Conservation (phyloP, 2,329 filamentous ascomycete genomes). For the Raffaelea albimanens region DNA sequence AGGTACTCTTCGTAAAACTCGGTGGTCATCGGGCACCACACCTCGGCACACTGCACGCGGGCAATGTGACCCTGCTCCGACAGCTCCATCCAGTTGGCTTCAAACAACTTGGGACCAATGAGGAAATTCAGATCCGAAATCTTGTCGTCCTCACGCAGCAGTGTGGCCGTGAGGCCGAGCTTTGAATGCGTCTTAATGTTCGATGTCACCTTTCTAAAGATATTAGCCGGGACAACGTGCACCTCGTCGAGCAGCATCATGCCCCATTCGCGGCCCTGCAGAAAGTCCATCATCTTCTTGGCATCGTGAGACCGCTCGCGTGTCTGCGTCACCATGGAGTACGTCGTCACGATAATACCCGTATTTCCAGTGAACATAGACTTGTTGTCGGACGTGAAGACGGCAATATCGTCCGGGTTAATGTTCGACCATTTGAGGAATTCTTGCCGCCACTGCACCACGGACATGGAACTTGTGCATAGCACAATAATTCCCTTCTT, state of each 20-base stretch:
- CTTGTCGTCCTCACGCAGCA: slow-evolving; percentile 95
- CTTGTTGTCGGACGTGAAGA: slow-evolving; percentile 93
- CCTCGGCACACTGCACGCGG: slow-evolving; percentile 93
- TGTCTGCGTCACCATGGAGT: slow-evolving; percentile 96
- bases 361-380: slow-evolving; percentile 74
- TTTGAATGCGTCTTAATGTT: slow-evolving; percentile 93
- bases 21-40: slow-evolving; percentile 98
- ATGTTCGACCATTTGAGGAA: slow-evolving; percentile 98
- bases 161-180: slow-evolving; percentile 83
- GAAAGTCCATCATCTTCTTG: slow-evolving; percentile 95
- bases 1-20: slow-evolving; percentile 97
- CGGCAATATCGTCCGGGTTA: slow-evolving; percentile 81
- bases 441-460: slow-evolving; percentile 91
- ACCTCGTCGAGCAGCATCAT: slow-evolving; percentile 96
- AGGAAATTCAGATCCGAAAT: slow-evolving; percentile 96
- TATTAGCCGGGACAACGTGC: slow-evolving; percentile 92
- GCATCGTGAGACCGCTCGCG: slow-evolving; percentile 83
- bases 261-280: slow-evolving; percentile 86
- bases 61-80: slow-evolving; percentile 96
- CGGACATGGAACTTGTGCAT: slow-evolving; percentile 96
- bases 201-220: slow-evolving; percentile 90
- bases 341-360: slow-evolving; percentile 94
- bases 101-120: slow-evolving; percentile 94
- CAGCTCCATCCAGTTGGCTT: slow-evolving; percentile 99
- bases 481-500: slow-evolving; percentile 94